These are phyloP conservation scores for Pestalotiopsis sp. DNA, from an alignment of 2,329 filamentous ascomycete genomes.

Conservation along the genomic window DNA sequence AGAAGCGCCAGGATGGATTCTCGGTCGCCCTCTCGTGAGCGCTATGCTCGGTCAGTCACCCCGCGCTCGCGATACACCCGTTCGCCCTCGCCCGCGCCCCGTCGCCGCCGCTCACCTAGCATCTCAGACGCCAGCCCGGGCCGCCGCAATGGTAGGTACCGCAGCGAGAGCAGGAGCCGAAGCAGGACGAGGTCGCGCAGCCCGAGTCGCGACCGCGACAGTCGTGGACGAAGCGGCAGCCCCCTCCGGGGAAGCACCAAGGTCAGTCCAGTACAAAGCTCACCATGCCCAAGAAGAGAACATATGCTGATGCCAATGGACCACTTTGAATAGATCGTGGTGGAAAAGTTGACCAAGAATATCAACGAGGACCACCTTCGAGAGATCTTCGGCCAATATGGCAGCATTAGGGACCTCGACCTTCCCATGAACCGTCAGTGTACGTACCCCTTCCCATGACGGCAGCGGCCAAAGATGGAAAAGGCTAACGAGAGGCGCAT, in stretches of 20 bases:
- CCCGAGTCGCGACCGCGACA: slow-evolving; percentile 34
- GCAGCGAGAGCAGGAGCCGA: neutral
- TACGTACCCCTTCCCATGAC: slow-evolving; percentile 44
- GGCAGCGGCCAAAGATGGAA: neutral
- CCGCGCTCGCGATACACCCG: slow-evolving; percentile 15
- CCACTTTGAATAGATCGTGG: slow-evolving; percentile 71
- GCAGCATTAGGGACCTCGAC: slow-evolving; percentile 82
- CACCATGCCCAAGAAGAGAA: neutral
- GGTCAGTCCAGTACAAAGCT: slow-evolving; percentile 34
- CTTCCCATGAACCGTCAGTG: slow-evolving; percentile 87
- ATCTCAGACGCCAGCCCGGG: slow-evolving; percentile 21
- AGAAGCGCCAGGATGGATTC: neutral
- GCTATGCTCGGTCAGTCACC: slow-evolving; percentile 7
- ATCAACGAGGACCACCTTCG: slow-evolving; percentile 85
- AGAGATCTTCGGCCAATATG: slow-evolving; percentile 92
- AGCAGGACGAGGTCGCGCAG: slow-evolving; percentile 25
- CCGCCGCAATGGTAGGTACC: slow-evolving; percentile 22
- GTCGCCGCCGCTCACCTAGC: slow-evolving; percentile 24
- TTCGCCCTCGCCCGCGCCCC: slow-evolving; percentile 24
- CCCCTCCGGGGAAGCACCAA: slow-evolving; percentile 54
- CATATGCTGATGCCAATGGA: slow-evolving; percentile 4
- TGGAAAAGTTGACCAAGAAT: slow-evolving; percentile 95
- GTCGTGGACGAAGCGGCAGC: slow-evolving; percentile 38
- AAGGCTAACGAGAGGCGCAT: neutral
- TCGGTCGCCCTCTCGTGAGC: slow-evolving; percentile 1